Base-by-base conservation (phyloP, 129 eudicot species). In the Escallonia herrerae region DNA sequence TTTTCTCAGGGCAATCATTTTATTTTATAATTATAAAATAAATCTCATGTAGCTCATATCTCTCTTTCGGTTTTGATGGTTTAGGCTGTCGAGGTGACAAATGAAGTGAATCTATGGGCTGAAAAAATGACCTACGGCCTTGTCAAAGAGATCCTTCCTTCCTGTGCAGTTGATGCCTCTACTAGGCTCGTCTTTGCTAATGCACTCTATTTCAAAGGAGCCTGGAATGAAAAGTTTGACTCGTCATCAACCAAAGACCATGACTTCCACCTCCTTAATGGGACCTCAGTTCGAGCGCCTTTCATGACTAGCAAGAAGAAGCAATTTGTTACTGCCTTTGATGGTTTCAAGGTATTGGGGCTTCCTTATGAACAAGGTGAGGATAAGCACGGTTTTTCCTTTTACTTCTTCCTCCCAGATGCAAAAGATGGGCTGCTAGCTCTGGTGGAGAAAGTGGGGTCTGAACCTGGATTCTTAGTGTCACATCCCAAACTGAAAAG, bases 71-170 rank as follows among this genome's bases (percentile, higher is more conserved):
- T 2, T 59, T 8, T 58, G 48, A 2, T 61, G 66, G 12, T 63
- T 57, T 76, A 91, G 97, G 84, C 90, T 11, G 71, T 39, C 44
- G 94, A 84, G 76, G 94, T 81, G 6, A 61, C 69, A 11, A 58
- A 70, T 8, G 84, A 79, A 70, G 97, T 91, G 74, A 91, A 91
- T 66, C 42, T 72, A n/a, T 91, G 97, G 94, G 97, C 86, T 8
- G 95, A 87, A 63, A 82, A 74, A 66, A 61, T 85, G 60, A 91
- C 97, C 14, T 70, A 54, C 68, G 97, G 94, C 71, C 86, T 84
- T 4, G 82, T 91, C 50, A 91, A 80, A 73, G 81, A 83, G 11
- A 42, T 83, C 59, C 88, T 91, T 65, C 86, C 96, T 57, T 51
- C 81, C 43, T 83, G 65, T 12, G 72, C 88, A 5, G 83, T 83